Evolutionary conservation across 441 rosid species (phyloP), one percentile per base, ranked within the genome.

Genomic region (Viola pubescens): DNA sequence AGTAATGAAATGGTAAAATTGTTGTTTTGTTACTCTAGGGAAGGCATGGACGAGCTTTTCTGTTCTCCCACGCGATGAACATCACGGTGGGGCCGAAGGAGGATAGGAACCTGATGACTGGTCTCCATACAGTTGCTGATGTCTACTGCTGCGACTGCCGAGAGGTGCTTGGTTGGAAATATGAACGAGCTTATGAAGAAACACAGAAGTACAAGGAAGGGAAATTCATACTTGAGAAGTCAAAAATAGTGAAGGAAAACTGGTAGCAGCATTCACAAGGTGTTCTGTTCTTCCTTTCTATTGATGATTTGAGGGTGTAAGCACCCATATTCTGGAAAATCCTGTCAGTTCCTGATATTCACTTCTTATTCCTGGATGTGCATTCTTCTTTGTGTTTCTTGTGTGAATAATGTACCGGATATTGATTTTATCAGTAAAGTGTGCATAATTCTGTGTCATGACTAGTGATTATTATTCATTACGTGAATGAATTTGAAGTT

Each of bases 71-170:
- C 40, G 84, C 78, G 3, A 81, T 81, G 88, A 85, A 85, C 64
- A 47, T 82, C n/a, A 51, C 8, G 53, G 71, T 81, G 0, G 91
- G 91, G 34, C 75, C 78, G 0, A 77, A 68, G 64, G 91, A 82
- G 73, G 88, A 85, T 50, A 77, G 91, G 75, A 81, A 79, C 47
- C 77, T 85, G 13, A 65, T 79, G 72, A 82, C 88, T 0, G 91
- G 91, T 52, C 88, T 85, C 52, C 86, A 85, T 77, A 77, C 91
- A 0, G 86, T 85, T 53, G 88, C 84, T 37, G 88, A 82, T 62
- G 79, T 82, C 41, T 66, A 61, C 65, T 85, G 91, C 75, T 56
- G 63, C 11, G 84, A 85, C 48, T 85, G 88, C 70, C 75, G 47
- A 0, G 77, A 70, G 72, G 86, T 80, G 39, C 64, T 85, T 64